phyloP scores from a whole-genome alignment of 208 protist genomes.

The Leishmania braziliensis region DNA sequence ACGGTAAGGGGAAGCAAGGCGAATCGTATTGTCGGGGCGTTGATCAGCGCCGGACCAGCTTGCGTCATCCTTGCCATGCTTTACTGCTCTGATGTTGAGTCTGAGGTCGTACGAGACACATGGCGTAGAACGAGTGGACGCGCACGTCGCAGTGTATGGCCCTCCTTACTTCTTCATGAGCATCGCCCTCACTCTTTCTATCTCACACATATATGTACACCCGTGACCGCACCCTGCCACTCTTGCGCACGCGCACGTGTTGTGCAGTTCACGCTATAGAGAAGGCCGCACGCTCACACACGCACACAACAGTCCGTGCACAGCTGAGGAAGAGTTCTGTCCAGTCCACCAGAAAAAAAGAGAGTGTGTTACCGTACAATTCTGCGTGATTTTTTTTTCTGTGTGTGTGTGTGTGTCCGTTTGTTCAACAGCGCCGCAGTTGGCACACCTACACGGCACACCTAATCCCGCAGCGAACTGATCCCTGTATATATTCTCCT shows the following conservation, averaged over 20 bases:
- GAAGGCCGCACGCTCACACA: neutral
- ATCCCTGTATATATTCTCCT: neutral
- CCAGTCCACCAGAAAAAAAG: too few relatives aligned
- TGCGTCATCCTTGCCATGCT: neutral
- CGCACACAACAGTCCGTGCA: neutral
- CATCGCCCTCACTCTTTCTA: neutral
- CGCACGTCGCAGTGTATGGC: neutral
- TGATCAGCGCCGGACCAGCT: neutral
- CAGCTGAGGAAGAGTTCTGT: neutral
- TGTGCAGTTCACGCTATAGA: neutral
- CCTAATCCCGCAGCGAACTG: neutral
- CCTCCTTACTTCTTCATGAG: neutral
- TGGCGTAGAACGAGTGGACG: neutral
- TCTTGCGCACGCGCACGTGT: neutral
- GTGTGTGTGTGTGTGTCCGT: too few relatives aligned
- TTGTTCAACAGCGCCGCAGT: neutral
- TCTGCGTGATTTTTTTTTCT: too few relatives aligned
- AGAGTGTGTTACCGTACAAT: too few relatives aligned
- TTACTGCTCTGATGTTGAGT: neutral
- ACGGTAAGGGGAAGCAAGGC: neutral
- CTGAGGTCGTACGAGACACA: neutral
- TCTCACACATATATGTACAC: neutral
- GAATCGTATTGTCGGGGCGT: neutral
- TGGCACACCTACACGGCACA: neutral
- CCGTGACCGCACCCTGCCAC: neutral